A percentile compares a stretch with the other conserved stretches of the same genome.
These are phyloP conservation scores for Aspergillus quadricinctus DNA, from an alignment of 2,329 filamentous ascomycete species.

Conservation along the genomic window DNA sequence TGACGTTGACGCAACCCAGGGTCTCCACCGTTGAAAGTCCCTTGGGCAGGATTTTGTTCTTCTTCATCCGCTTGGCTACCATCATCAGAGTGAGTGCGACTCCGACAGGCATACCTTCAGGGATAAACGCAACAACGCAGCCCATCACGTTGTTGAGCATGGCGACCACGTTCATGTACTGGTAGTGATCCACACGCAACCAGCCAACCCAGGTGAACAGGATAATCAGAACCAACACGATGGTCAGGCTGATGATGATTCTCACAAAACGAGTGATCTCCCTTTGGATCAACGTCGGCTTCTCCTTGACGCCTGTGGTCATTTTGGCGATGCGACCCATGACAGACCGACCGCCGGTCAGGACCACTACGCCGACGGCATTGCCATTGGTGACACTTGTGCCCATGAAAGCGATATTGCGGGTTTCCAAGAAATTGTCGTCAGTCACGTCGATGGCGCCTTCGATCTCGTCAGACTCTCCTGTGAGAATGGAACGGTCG, in stretches of 20 bases:
- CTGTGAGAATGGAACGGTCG: constrained; percentile 70
- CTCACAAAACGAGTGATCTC: constrained; percentile 70
- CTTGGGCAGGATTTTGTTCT: constrained; percentile 74
- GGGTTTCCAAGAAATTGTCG: constrained; percentile 71
- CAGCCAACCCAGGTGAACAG: constrained; percentile 59
- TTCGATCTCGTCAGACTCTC: constrained; percentile 63
- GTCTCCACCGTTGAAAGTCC: constrained; percentile 76
- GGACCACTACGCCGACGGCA: constrained; percentile 64
- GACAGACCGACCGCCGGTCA: constrained; percentile 67
- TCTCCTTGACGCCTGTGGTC: constrained; percentile 65
- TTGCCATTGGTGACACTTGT: constrained; percentile 71
- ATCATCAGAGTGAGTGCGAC: constrained; percentile 70
- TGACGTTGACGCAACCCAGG: constrained; percentile 67
- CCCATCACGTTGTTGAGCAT: constrained; percentile 71
- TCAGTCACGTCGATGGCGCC: constrained; percentile 63
- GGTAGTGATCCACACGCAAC: constrained; percentile 60
- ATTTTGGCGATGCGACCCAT: constrained; percentile 73
- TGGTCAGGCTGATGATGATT: constrained; percentile 65
- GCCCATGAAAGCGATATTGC: constrained; percentile 71
- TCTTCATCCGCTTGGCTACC: constrained; percentile 69
- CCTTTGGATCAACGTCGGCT: constrained; percentile 65
- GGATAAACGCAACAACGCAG: constrained; percentile 73
- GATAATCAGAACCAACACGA: constrained; percentile 54
- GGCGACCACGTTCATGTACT: constrained; percentile 67
- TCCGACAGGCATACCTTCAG: constrained; percentile 68